Evolutionary conservation across 805 yeast species (phyloP), one percentile per base, ranked within the genome.

Genomic region (Wickerhamiella australiensis): DNA sequence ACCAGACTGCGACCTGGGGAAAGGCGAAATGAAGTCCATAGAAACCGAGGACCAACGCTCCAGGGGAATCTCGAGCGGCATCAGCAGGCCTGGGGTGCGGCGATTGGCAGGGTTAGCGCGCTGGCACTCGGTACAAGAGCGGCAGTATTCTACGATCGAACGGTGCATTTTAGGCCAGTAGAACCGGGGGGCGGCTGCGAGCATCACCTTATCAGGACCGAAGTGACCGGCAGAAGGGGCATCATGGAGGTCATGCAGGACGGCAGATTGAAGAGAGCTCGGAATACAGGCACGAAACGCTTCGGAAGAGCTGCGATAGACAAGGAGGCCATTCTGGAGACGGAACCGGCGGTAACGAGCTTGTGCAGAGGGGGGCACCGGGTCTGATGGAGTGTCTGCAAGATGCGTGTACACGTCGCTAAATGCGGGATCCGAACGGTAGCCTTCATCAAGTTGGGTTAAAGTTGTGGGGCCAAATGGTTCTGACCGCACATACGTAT

Each of bases 281-380:
- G 45, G 45, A 2, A 41, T 20, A 20, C 45, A 41, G 25, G 26
- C 11, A 21, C 45, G 45, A 20, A 5, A 41, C 9, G n/a, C 20
- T n/a, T 41, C 45, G 35, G 20, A 5, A 35, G 45, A 31, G 21
- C 35, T 25, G 20, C 35, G 33, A 26, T 41, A 41, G 31, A 41
- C 12, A 4, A 41, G 33, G 7, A 41, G 21, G 8, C 31, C 9
- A 5, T 15, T 9, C 8, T 41, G 18, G 33, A 41, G 45, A 3
- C 9, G 3, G 35, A 13, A 41, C 15, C 35, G 45, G 23, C 41
- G 41, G 17, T n/a, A n/a, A n/a, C n/a, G n/a, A 18, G 20, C 20
- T 17, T 20, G 17, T 6, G 5, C 18, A 6, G 18, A 6, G 6
- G 18, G 37, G n/a, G n/a, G n/a, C n/a, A n/a, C n/a, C 15, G 7